Evolutionary conservation across 2,329 filamentous ascomycete species (phyloP).

Genomic region (Fusarium newnesense): DNA sequence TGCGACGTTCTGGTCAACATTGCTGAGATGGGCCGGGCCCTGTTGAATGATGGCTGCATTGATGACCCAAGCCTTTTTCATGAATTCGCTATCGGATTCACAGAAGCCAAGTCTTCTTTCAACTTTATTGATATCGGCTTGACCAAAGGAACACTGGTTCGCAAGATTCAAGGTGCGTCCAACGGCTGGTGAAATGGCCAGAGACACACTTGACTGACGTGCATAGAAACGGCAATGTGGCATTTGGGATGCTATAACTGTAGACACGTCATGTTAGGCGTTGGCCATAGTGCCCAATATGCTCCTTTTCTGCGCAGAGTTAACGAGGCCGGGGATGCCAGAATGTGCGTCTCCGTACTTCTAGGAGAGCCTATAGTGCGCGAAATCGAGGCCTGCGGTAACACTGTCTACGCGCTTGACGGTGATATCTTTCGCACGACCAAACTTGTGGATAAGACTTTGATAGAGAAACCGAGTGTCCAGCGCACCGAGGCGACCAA

Average conservation of each 20-base stretch:
- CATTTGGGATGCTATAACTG: slow-evolving; percentile 70
- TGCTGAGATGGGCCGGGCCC: slow-evolving; percentile 58
- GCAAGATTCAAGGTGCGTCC: slow-evolving; percentile 67
- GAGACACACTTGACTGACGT: slow-evolving; percentile 12
- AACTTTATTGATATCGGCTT: slow-evolving; percentile 72
- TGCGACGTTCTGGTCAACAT: slow-evolving; percentile 68
- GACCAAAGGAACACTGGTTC: slow-evolving; percentile 67
- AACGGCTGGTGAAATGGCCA: background rate
- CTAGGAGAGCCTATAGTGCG: slow-evolving; percentile 63
- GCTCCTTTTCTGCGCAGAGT: slow-evolving; percentile 68
- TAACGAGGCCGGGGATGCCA: slow-evolving; percentile 54
- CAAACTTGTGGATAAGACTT: slow-evolving; percentile 56
- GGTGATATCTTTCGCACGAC: slow-evolving; percentile 63
- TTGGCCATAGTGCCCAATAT: slow-evolving; percentile 71
- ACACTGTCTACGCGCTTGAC: slow-evolving; percentile 59
- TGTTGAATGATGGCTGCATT: slow-evolving; percentile 60
- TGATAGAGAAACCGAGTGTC: background rate
- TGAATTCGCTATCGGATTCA: slow-evolving; percentile 70
- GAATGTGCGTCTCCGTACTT: slow-evolving; percentile 61
- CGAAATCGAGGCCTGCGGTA: slow-evolving; percentile 59
- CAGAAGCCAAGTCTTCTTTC: slow-evolving; percentile 66
- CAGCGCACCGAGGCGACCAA: slow-evolving; percentile 3
- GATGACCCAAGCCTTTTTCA: slow-evolving; percentile 58
- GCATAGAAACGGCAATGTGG: slow-evolving; percentile 62
- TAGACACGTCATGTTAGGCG: slow-evolving; percentile 69